Conservation (phyloP, 257 asterid genomes). For the Solanum dulcamara region DNA sequence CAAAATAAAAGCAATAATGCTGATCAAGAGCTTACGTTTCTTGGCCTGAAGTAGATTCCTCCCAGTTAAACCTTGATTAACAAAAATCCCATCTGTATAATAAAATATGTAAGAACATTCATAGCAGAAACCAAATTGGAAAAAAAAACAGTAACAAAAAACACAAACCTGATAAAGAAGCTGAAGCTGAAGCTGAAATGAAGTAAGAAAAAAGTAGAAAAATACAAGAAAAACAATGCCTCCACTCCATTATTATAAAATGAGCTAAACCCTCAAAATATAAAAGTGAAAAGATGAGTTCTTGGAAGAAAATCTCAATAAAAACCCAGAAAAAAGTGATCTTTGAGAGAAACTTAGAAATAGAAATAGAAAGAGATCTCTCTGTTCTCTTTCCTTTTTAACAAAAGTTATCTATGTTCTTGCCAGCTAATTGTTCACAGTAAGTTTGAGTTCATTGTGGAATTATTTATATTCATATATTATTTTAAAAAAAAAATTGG, state of each 20-base stretch:
- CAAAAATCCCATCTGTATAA: slow-evolving; percentile 46
- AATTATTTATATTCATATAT: neutral
- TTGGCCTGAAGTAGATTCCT: slow-evolving; percentile 65
- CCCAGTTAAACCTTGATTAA: slow-evolving; percentile 29
- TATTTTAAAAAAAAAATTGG: neutral
- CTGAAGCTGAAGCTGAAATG: slow-evolving; percentile 29
- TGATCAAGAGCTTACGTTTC: slow-evolving; percentile 34
- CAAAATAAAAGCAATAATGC: neutral
- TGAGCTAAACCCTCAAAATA: neutral
- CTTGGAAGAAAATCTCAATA: neutral
- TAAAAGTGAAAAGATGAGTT: neutral
- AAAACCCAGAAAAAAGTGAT: neutral
- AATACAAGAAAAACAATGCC: slow-evolving; percentile 9
- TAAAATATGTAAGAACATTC: neutral
- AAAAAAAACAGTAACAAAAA: neutral
- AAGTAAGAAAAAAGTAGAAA: slow-evolving; percentile 23
- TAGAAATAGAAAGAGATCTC: neutral
- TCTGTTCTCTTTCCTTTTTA: neutral
- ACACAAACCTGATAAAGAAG: slow-evolving; percentile 43
- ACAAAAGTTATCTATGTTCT: neutral
- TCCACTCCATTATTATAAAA: slow-evolving; percentile 16
- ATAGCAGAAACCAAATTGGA: neutral
- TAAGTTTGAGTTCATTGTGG: neutral
- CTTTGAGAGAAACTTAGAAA: neutral
- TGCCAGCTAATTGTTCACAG: neutral